Conservation (phyloP, 768 basidiomycete genomes). For the Podaxis rugospora region DNA sequence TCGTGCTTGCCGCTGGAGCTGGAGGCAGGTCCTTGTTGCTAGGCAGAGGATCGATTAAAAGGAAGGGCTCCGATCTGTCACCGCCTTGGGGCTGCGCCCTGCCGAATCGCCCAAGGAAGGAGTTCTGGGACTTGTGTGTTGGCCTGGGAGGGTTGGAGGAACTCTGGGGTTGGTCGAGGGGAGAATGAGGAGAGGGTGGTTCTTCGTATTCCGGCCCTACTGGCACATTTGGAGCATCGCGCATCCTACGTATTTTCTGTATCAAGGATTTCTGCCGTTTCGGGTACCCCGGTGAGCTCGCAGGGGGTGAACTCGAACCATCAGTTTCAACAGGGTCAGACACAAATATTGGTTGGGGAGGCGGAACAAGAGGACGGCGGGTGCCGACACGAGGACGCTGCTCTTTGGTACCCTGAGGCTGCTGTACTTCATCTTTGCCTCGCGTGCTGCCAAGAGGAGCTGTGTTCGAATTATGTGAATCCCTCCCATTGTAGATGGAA, state of each 20-base stretch:
- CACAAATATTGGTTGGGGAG: slow-evolving; percentile 80
- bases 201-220: slow-evolving; percentile 43
- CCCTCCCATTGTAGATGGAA: slow-evolving; percentile 67
- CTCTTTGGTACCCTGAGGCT: slow-evolving; percentile 35
- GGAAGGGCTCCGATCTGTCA: slow-evolving; percentile 52
- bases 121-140: slow-evolving; percentile 71
- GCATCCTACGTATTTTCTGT: slow-evolving; percentile 87
- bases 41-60: slow-evolving; percentile 54
- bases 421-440: background rate
- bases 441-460: slow-evolving; percentile 28
- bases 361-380: slow-evolving; percentile 60
- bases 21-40: slow-evolving; percentile 49
- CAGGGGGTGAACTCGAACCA: slow-evolving; percentile 38
- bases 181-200: slow-evolving; percentile 45
- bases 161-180: slow-evolving; percentile 25
- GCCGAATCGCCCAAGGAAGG: slow-evolving; percentile 71
- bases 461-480: slow-evolving; percentile 33
- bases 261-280: slow-evolving; percentile 81
- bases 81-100: slow-evolving; percentile 25
- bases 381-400: slow-evolving; percentile 33
- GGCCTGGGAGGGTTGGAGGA: slow-evolving; percentile 36
- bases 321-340: slow-evolving; percentile 41
- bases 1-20: slow-evolving; percentile 32
- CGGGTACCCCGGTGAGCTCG: slow-evolving; percentile 41
- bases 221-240: slow-evolving; percentile 80